phyloP scores from a whole-genome alignment of 2,329 filamentous ascomycete species.

The Claviceps sp. region DNA sequence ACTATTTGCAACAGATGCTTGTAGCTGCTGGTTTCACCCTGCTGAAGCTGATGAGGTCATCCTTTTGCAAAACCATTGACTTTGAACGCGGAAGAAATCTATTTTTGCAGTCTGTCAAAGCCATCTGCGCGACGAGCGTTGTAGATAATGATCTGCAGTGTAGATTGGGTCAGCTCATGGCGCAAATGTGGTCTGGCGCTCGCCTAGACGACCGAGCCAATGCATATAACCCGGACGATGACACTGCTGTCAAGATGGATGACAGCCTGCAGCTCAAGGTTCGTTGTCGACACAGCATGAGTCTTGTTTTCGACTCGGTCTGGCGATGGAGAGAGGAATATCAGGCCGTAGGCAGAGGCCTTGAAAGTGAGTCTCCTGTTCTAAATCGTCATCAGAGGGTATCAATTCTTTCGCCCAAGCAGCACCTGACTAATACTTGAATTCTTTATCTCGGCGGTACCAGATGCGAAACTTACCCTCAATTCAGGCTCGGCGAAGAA shows the following conservation, averaged over 20 bases:
- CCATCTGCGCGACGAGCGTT: slow-evolving; percentile 60
- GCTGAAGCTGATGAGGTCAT: slow-evolving; percentile 65
- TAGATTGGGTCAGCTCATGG: slow-evolving; percentile 71
- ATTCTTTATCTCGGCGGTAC: too few species aligned
- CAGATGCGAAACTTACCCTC: slow-evolving; percentile 72
- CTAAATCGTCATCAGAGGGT: not conserved
- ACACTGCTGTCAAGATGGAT: slow-evolving; percentile 41
- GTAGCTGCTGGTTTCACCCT: slow-evolving; percentile 68
- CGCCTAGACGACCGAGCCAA: slow-evolving; percentile 36
- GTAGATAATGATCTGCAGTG: slow-evolving; percentile 68
- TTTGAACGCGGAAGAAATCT: slow-evolving; percentile 52
- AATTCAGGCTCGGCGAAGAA: slow-evolving; percentile 69
- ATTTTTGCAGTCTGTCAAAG: slow-evolving; percentile 57
- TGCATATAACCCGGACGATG: slow-evolving; percentile 34
- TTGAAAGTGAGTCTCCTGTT: slow-evolving; percentile 49
- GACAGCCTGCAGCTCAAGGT: slow-evolving; percentile 68
- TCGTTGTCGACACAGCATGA: slow-evolving; percentile 75
- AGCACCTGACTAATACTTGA: too few species aligned
- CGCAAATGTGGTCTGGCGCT: slow-evolving; percentile 73
- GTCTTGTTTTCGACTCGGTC: slow-evolving; percentile 70
- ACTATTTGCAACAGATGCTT: slow-evolving; percentile 75
- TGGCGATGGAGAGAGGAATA: slow-evolving; percentile 79
- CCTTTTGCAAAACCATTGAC: slow-evolving; percentile 61
- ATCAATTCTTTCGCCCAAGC: not conserved
- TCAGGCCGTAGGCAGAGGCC: slow-evolving; percentile 54